A percentile compares a stretch with the other conserved stretches of the same genome.
Conservation (phyloP, 371 early-diverging fungal genomes). For the Mucor sp. region DNA sequence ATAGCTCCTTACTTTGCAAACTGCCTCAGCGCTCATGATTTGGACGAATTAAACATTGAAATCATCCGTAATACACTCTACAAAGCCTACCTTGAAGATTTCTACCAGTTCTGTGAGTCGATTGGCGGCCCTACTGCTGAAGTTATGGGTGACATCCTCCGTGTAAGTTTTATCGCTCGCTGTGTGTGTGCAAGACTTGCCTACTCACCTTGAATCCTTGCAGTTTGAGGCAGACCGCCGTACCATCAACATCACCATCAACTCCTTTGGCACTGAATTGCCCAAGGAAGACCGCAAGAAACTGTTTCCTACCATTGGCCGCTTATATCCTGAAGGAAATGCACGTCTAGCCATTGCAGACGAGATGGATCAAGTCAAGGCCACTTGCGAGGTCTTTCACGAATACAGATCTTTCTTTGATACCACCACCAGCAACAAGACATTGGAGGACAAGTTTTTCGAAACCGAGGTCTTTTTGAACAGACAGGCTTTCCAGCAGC, state of each 20-base stretch:
- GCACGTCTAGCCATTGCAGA: slow-evolving; percentile 86
- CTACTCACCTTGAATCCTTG: background rate
- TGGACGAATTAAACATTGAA: slow-evolving; percentile 98
- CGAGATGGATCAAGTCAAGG: slow-evolving; percentile 93
- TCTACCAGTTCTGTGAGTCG: slow-evolving; percentile 83
- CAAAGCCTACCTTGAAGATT: slow-evolving; percentile 98
- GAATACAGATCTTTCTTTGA: slow-evolving; percentile 82
- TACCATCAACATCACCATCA: slow-evolving; percentile 96
- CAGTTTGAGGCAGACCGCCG: slow-evolving; percentile 98
- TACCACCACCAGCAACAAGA: slow-evolving; percentile 46
- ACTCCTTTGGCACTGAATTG: slow-evolving; percentile 96
- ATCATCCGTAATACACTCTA: slow-evolving; percentile 98
- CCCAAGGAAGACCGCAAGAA: slow-evolving; percentile 94
- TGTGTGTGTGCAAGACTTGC: background rate
- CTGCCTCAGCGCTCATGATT: slow-evolving; percentile 94
- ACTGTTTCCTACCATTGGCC: slow-evolving; percentile 91
- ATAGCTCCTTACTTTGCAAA: slow-evolving; percentile 96
- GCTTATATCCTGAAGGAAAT: slow-evolving; percentile 91
- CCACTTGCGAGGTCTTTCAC: slow-evolving; percentile 78
- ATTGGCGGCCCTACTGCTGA: slow-evolving; percentile 92
- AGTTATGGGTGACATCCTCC: slow-evolving; percentile 91
- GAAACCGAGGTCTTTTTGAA: slow-evolving; percentile 93
- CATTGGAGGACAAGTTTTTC: slow-evolving; percentile 95
- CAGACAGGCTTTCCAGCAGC: slow-evolving; percentile 92
- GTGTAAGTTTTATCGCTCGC: slow-evolving; percentile 58